Evolutionary conservation across 495 filamentous ascomycete species (phyloP).

Genomic region (Xylaria intraflava): DNA sequence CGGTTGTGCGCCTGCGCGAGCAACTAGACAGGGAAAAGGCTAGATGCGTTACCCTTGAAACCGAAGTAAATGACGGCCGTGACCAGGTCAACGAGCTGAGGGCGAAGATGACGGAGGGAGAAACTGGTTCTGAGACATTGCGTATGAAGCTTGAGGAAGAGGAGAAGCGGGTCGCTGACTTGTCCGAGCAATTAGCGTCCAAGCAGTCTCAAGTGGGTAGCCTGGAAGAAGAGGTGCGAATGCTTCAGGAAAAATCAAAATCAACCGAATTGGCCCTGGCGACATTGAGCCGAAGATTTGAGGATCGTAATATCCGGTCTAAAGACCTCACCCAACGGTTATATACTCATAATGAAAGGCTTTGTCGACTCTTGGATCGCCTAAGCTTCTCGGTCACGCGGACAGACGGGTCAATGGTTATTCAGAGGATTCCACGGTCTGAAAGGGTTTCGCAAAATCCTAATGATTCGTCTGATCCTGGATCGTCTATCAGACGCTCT

Average conservation of each 20-base stretch:
- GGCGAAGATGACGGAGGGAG: constrained; percentile 64
- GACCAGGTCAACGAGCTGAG: constrained; percentile 58
- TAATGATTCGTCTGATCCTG: constrained; percentile 55
- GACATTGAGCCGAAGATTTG: constrained; percentile 44
- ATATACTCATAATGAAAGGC: constrained; percentile 67
- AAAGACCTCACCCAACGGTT: constrained; percentile 79
- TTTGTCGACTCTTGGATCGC: constrained; percentile 72
- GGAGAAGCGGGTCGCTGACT: constrained; percentile 52
- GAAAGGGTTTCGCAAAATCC: constrained; percentile 45
- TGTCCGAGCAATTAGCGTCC: constrained; percentile 60
- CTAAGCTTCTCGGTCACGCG: constrained; percentile 75
- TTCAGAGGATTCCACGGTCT: constrained; percentile 68
- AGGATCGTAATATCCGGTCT: constrained; percentile 59
- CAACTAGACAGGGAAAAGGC: constrained; percentile 51
- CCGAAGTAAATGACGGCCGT: constrained; percentile 61
- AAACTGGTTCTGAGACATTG: constrained; percentile 71
- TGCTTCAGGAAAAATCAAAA: constrained; percentile 52
- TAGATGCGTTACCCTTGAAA: constrained; percentile 49
- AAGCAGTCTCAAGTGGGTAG: constrained; percentile 57
- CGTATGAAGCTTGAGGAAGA: constrained; percentile 63
- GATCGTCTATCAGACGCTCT: constrained; percentile 52
- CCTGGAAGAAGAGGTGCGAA: constrained; percentile 60
- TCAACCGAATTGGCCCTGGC: constrained; percentile 44
- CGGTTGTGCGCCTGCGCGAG: constrained; percentile 39
- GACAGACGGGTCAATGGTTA: constrained; percentile 62